Base-by-base conservation (phyloP, 1,284 basidiomycete species). In the Tilletia caries region DNA sequence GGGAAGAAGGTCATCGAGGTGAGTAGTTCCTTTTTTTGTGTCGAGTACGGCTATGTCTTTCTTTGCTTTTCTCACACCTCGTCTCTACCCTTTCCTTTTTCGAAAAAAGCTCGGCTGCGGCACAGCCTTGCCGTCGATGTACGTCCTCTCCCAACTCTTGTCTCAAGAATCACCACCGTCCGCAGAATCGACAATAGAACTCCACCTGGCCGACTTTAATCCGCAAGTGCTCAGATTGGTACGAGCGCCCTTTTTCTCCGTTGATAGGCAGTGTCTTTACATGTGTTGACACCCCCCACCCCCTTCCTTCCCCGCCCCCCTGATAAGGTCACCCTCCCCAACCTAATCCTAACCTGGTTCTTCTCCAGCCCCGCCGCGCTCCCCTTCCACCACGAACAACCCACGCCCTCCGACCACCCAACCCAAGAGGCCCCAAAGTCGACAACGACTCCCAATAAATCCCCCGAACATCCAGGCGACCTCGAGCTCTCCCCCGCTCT, bases 171-270 rank as follows among this genome's bases (percentile, higher is more conserved):
- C 46, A 15, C 58, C 68, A 8, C 25, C 20, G 3, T 37, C 48
- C 5, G 8, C 54, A 5, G n/a, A 60, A 29, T 29, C 32, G 15
- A n/a, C 64, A 23, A 67, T 73, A 34, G 50, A 46, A 3, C 79
- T 97, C n/a, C 90, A 93, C 76, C 84, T 98, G 2, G 94, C 97
- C 86, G 95, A 98, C 84, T 98, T 95, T 85, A 98, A 98, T 73
- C 73, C 75, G 3, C 77, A 91, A 18, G 93, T 95, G 1, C 84
- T 97, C 0, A 88, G 90, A 64, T 88, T 95, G 1, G 90, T 92
- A 34, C 62, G 79, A 73, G 13, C 34, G 29, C 50, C 41, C 27
- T 52, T 58, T 58, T 58, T 8, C 13, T 18, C 15, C 48, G 6
- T 25, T 23, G 6, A 12, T 25, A 6, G n/a, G n/a, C 48, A 52